A percentile compares a stretch with the other conserved stretches of the same genome.
Conservation (phyloP, 306 rosid species). For the Urtica urens region DNA sequence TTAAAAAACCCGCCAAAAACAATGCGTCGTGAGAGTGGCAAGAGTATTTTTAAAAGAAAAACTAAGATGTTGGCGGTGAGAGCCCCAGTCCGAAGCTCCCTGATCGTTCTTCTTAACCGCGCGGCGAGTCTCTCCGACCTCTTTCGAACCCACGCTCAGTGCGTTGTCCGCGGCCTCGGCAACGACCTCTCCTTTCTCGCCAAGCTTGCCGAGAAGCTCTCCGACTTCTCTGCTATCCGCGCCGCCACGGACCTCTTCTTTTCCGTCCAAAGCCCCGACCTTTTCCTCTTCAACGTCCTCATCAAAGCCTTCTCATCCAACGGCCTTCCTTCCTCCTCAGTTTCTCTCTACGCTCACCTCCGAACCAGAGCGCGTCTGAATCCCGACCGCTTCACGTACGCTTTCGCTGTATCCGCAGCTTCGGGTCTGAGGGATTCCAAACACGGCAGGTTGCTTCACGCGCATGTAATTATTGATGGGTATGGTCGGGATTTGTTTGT, state of each 20-base stretch:
- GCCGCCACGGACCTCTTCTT: slow-evolving; percentile 52
- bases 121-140: slow-evolving; percentile 41
- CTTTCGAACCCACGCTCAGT: slow-evolving; percentile 61
- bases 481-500: slow-evolving; percentile 40
- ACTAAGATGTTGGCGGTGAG: too few relatives aligned
- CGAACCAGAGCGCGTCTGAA: slow-evolving; percentile 34
- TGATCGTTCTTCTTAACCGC: slow-evolving; percentile 40
- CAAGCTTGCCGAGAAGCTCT: slow-evolving; percentile 74
- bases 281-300: slow-evolving; percentile 77
- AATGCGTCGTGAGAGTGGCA: too few relatives aligned
- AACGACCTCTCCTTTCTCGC: slow-evolving; percentile 64
- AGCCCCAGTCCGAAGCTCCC: slow-evolving; percentile 30
- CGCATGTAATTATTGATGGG: slow-evolving; percentile 62
- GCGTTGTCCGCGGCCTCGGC: slow-evolving; percentile 51
- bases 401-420: slow-evolving; percentile 52
- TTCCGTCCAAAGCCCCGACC: slow-evolving; percentile 58
- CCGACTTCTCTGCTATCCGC: slow-evolving; percentile 53
- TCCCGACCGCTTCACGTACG: slow-evolving; percentile 64
- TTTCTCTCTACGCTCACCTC: slow-evolving; percentile 48
- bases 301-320: slow-evolving; percentile 52
- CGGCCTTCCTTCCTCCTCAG: slow-evolving; percentile 35
- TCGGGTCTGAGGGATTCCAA: slow-evolving; percentile 25
- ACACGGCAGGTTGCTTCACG: slow-evolving; percentile 44
- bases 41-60: too few relatives aligned
- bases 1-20: too few relatives aligned